phyloP scores from a whole-genome alignment of 192 early-diverging fungal genomes.

The Coemansia sp. region DNA sequence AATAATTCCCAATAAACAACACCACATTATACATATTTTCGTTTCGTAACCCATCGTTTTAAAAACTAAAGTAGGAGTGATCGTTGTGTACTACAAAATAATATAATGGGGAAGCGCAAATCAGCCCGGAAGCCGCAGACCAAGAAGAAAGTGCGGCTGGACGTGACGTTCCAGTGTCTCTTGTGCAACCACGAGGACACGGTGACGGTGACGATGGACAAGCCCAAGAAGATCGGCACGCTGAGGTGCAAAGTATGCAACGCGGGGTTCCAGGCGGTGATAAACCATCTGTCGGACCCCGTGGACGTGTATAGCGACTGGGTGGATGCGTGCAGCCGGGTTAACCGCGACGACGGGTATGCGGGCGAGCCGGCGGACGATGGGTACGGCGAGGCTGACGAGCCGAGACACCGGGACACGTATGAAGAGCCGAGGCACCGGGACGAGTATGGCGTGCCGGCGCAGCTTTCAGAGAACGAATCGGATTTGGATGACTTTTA shows the following conservation, averaged over 20 bases:
- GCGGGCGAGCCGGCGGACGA: neutral
- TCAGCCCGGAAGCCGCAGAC: slow-evolving; percentile 67
- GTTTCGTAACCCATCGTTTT: too few relatives aligned
- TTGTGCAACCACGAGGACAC: slow-evolving; percentile 88
- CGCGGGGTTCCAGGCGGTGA: slow-evolving; percentile 67
- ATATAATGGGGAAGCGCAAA: slow-evolving; percentile 22
- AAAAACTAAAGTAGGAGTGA: too few relatives aligned
- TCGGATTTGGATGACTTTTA: slow-evolving; percentile 40
- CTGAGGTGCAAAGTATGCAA: slow-evolving; percentile 78
- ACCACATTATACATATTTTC: too few relatives aligned
- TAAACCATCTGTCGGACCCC: slow-evolving; percentile 69
- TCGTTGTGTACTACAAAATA: too few relatives aligned
- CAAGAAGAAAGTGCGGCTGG: slow-evolving; percentile 63
- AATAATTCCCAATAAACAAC: too few relatives aligned
- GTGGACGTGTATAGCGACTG: slow-evolving; percentile 91
- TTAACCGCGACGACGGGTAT: slow-evolving; percentile 1
- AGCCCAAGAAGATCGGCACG: slow-evolving; percentile 62
- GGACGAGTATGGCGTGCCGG: slow-evolving; percentile 28
- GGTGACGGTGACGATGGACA: slow-evolving; percentile 73
- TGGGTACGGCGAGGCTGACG: neutral
- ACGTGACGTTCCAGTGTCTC: slow-evolving; percentile 75
- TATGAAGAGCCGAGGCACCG: neutral
- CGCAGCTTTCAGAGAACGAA: slow-evolving; percentile 30
- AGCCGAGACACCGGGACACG: neutral
- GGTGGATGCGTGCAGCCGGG: slow-evolving; percentile 82